Conservation (phyloP, 2,329 filamentous ascomycete genomes). For the Scytalidium lignicola region DNA sequence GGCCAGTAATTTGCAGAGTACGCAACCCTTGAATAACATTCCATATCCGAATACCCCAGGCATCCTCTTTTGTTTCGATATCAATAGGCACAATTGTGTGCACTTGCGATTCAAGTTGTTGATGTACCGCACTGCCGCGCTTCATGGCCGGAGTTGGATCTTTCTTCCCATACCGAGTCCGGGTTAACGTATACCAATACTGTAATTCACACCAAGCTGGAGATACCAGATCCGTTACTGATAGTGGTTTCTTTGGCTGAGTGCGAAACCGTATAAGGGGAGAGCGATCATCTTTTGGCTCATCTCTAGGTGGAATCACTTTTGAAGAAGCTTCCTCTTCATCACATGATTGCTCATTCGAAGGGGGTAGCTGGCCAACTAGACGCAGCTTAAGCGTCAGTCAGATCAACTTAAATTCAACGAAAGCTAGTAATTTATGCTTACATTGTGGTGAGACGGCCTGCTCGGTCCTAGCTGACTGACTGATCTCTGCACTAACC, state of each 20-base stretch:
- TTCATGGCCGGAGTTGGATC: slow-evolving; percentile 78
- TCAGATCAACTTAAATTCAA: slow-evolving; percentile 42
- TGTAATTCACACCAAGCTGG: slow-evolving; percentile 96
- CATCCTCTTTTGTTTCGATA: slow-evolving; percentile 71
- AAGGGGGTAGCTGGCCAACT: slow-evolving; percentile 43
- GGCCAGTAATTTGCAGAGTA: slow-evolving; percentile 63
- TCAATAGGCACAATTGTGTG: slow-evolving; percentile 71
- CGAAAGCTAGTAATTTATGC: slow-evolving; percentile 19
- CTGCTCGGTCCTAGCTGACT: slow-evolving; percentile 14
- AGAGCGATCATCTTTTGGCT: slow-evolving; percentile 40
- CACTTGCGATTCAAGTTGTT: slow-evolving; percentile 78
- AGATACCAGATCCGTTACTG: slow-evolving; percentile 81
- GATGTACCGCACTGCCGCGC: slow-evolving; percentile 72
- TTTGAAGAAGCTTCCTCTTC: slow-evolving; percentile 1
- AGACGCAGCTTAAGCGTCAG: slow-evolving; percentile 53
- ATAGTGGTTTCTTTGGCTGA: slow-evolving; percentile 71
- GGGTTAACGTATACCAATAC: slow-evolving; percentile 81
- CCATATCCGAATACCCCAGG: slow-evolving; percentile 79
- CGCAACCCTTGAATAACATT: slow-evolving; percentile 84
- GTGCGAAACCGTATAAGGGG: slow-evolving; percentile 77
- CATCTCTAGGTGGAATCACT: slow-evolving; percentile 1
- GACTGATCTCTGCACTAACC: too few species aligned
- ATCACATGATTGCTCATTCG: background rate
- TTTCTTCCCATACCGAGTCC: slow-evolving; percentile 69
- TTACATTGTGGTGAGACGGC: slow-evolving; percentile 47